Evolutionary conservation across 768 basidiomycete genomes (phyloP).

Genomic region (Mycena alexandri): DNA sequence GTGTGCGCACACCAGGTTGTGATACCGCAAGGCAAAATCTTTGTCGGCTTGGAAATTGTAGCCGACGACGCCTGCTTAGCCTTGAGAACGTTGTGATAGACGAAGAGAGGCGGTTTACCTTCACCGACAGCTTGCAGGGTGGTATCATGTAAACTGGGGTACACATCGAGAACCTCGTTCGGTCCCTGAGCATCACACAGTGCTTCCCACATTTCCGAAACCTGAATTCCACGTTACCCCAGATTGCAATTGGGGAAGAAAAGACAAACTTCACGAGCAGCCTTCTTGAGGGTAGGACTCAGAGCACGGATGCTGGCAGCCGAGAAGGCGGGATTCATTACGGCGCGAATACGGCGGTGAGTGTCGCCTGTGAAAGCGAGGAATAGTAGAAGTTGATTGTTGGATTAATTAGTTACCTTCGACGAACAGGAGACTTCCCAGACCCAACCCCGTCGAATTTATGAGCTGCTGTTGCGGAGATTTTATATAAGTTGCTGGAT

Average conservation of each 20-base stretch:
- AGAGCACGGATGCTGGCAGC: constrained; percentile 32
- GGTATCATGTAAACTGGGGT: constrained; percentile 33
- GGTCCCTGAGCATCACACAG: constrained; percentile 26
- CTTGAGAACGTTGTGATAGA: not conserved
- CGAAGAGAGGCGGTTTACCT: constrained; percentile 14
- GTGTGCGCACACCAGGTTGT: constrained; percentile 32
- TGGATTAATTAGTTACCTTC: constrained; percentile 15
- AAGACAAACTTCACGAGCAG: constrained; percentile 23
- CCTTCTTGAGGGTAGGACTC: constrained; percentile 31
- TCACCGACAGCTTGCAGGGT: constrained; percentile 35
- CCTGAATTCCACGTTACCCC: not conserved
- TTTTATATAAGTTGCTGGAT: constrained; percentile 32
- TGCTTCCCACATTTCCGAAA: constrained; percentile 31
- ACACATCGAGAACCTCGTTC: constrained; percentile 31
- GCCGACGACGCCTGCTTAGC: constrained; percentile 30
- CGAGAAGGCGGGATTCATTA: constrained; percentile 36
- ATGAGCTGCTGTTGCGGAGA: constrained; percentile 34
- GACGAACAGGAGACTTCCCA: constrained; percentile 31
- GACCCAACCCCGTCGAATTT: constrained; percentile 30
- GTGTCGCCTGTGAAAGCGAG: constrained; percentile 21
- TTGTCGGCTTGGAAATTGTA: constrained; percentile 38
- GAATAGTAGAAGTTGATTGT: not conserved
- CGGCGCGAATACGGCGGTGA: constrained; percentile 35
- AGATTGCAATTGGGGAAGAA: not conserved
- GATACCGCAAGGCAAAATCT: constrained; percentile 33